Percentiles rank a stretch among this genome's conserved stretches.
Conservation (phyloP, 495 filamentous ascomycete species). For the Penicillium flavigenum region DNA sequence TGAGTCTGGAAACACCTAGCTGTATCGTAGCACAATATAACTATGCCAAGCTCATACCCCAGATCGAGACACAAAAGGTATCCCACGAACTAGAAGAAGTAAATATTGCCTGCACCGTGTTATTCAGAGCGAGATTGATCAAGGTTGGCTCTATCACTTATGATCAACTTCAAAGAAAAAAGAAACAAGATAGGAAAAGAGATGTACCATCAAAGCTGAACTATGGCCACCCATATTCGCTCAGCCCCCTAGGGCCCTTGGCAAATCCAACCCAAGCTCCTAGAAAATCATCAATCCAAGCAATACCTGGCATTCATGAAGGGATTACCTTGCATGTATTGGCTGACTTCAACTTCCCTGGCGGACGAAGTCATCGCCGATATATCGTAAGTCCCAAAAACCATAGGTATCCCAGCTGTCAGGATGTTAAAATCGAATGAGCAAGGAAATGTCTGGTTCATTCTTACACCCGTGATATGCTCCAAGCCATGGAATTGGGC, state of each 20-base stretch:
- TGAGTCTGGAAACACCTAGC: too few relatives aligned
- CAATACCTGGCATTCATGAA: not conserved
- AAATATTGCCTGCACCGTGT: not conserved
- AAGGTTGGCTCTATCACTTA: constrained; percentile 1
- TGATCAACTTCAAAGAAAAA: not conserved
- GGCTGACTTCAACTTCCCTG: constrained; percentile 11
- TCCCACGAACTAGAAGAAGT: not conserved
- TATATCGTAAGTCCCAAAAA: constrained; percentile 41
- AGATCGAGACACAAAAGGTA: not conserved
- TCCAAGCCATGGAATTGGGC: constrained; percentile 43
- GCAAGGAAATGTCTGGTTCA: not conserved
- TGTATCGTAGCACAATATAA: too few relatives aligned
- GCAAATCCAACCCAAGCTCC: constrained; percentile 52
- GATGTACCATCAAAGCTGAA: constrained; percentile 16
- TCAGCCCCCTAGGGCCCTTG: constrained; percentile 44
- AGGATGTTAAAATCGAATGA: not conserved
- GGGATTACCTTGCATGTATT: constrained; percentile 24
- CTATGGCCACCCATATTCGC: constrained; percentile 36
- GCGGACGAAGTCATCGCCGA: not conserved
- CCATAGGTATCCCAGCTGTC: constrained; percentile 37
- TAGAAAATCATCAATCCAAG: constrained; percentile 21
- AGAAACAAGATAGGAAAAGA: not conserved
- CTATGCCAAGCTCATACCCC: not conserved
- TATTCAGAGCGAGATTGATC: constrained; percentile 5
- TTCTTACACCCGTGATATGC: constrained; percentile 48